These are phyloP conservation scores for Phaeoacremonium minimum DNA, from an alignment of 2,329 filamentous ascomycete genomes.

Conservation along the genomic window DNA sequence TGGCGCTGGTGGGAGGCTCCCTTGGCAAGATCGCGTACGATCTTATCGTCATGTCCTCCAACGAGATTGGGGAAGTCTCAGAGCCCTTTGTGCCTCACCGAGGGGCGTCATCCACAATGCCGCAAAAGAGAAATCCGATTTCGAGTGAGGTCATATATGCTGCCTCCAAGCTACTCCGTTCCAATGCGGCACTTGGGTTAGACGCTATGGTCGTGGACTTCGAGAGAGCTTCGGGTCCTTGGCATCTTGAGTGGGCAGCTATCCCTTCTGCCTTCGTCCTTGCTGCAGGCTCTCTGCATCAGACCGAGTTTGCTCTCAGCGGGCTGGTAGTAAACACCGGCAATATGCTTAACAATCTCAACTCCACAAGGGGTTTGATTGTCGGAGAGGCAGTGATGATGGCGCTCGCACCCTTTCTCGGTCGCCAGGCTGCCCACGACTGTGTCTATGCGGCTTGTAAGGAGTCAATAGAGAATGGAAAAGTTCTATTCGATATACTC, in stretches of 20 bases:
- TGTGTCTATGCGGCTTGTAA: conserved; percentile 52
- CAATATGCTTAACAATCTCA: conserved; percentile 45
- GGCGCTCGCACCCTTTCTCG: conserved; percentile 47
- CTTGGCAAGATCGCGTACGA: conserved; percentile 53
- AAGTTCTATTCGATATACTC: conserved; percentile 36
- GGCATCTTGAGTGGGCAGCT: conserved; percentile 56
- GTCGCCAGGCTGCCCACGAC: conserved; percentile 49
- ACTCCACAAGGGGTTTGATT: conserved; percentile 47
- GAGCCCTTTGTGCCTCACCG: conserved; percentile 52
- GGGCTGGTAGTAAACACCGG: conserved; percentile 45
- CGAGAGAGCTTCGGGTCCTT: conserved; percentile 52
- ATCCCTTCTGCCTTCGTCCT: conserved; percentile 50
- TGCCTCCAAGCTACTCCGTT: conserved; percentile 46
- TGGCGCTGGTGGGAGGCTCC: conserved; percentile 47
- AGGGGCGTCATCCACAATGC: conserved; percentile 52
- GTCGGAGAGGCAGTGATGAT: conserved; percentile 60
- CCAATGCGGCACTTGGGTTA: conserved; percentile 45
- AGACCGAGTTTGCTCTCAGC: conserved; percentile 47
- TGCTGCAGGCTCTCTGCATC: conserved; percentile 45
- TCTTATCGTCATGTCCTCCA: conserved; percentile 53
- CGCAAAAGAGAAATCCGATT: conserved; percentile 56
- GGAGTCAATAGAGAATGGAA: conserved; percentile 37
- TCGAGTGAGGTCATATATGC: conserved; percentile 53
- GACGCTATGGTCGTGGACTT: conserved; percentile 56
- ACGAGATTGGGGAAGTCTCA: conserved; percentile 48